Percentiles rank a stretch among this genome's conserved stretches.
Evolutionary conservation across 192 early-diverging fungal species (phyloP).

Genomic region (Gonapodya prolifera): DNA sequence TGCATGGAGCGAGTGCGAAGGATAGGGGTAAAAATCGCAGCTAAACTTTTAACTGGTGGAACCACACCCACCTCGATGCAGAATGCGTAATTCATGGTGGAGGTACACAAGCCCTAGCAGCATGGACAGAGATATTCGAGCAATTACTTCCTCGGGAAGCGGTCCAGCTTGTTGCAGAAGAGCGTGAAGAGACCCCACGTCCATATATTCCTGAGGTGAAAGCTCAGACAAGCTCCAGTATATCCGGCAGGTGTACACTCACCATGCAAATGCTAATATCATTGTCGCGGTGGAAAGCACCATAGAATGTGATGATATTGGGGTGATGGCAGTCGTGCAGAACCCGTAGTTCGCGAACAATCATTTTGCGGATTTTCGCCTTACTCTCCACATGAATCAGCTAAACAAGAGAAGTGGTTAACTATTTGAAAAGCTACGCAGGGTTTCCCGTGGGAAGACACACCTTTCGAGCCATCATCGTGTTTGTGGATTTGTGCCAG

Average conservation of each 20-base stretch:
- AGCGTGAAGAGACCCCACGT: constrained; percentile 80
- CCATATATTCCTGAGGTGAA: constrained; percentile 10
- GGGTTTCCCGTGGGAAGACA: not conserved
- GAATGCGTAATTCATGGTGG: constrained; percentile 73
- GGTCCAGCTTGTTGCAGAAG: constrained; percentile 76
- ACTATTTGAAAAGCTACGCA: not conserved
- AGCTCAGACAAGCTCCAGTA: not conserved
- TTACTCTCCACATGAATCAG: constrained; percentile 37
- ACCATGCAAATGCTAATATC: constrained; percentile 93
- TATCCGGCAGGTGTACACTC: constrained; percentile 42
- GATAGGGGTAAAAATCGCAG: not conserved
- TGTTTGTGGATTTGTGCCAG: constrained; percentile 51
- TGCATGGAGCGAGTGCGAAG: constrained; percentile 13
- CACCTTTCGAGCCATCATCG: constrained; percentile 93
- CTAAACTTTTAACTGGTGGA: not conserved
- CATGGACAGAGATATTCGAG: constrained; percentile 65
- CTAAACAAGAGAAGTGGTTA: constrained; percentile 12
- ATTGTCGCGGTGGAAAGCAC: constrained; percentile 69
- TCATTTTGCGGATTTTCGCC: constrained; percentile 35
- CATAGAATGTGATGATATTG: constrained; percentile 90
- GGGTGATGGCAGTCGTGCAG: constrained; percentile 79
- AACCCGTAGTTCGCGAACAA: constrained; percentile 82
- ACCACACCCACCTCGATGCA: constrained; percentile 65
- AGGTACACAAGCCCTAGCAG: constrained; percentile 84
- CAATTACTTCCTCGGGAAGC: constrained; percentile 82